Conservation (phyloP, 192 early-diverging fungal genomes). For the Geranomyces variabilis region DNA sequence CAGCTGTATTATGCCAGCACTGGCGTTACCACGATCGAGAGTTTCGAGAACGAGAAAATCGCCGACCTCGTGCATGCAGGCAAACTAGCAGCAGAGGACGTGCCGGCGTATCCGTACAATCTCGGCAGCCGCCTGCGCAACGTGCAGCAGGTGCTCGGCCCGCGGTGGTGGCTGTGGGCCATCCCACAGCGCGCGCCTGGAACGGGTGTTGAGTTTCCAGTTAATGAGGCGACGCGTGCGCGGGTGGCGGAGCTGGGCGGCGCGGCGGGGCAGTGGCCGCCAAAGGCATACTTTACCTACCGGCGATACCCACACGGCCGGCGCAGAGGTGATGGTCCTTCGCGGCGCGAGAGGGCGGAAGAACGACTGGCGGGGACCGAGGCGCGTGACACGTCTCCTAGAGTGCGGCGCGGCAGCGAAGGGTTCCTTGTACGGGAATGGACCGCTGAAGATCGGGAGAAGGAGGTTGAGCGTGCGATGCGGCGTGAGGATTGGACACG, state of each 20-base stretch:
- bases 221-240: conserved; percentile 45
- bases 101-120: conserved; percentile 74
- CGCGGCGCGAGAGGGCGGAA: conserved; percentile 11
- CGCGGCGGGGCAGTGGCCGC: conserved; percentile 68
- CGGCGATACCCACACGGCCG: conserved; percentile 36
- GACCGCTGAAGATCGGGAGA: conserved; percentile 43
- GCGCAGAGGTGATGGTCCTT: background rate
- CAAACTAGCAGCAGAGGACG: conserved; percentile 59
- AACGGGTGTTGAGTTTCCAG: conserved; percentile 69
- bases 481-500: background rate
- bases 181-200: conserved; percentile 64
- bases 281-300: conserved; percentile 66
- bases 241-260: conserved; percentile 26
- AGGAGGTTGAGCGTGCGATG: conserved; percentile 31
- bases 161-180: conserved; percentile 72
- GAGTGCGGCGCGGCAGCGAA: conserved; percentile 53
- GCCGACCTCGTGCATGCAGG: conserved; percentile 62
- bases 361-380: conserved; percentile 5
- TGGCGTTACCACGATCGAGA: conserved; percentile 87
- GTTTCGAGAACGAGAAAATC: conserved; percentile 73
- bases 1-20: conserved; percentile 71
- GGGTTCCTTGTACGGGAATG: conserved; percentile 54
- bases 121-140: conserved; percentile 71
- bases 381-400: background rate
- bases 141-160: conserved; percentile 72